These are phyloP conservation scores for Aspergillus tamarii DNA, from an alignment of 2,329 filamentous ascomycete genomes.

Conservation along the genomic window DNA sequence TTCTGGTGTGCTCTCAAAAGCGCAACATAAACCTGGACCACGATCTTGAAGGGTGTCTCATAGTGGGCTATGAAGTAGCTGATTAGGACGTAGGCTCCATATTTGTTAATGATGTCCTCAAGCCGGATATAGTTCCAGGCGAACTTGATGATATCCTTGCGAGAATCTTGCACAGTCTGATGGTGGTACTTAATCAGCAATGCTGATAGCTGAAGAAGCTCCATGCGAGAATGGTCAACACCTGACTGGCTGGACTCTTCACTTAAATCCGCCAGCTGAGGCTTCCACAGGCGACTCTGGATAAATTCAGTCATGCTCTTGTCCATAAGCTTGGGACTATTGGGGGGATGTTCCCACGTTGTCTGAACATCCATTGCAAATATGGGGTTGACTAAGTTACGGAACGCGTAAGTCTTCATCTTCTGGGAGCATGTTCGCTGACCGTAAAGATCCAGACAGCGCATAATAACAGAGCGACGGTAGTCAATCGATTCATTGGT, in stretches of 20 bases:
- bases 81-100: conserved; percentile 94
- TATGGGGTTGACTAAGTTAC: conserved; percentile 92
- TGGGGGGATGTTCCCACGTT: conserved; percentile 65
- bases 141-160: conserved; percentile 99
- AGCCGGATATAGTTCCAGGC: conserved; percentile 97
- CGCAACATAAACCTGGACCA: conserved; percentile 90
- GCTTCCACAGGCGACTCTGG: conserved; percentile 91
- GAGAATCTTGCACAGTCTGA: conserved; percentile 80
- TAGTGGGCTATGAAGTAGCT: conserved; percentile 97
- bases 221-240: conserved; percentile 94
- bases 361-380: conserved; percentile 95
- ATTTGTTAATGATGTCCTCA: conserved; percentile 99
- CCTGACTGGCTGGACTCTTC: conserved; percentile 84
- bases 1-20: conserved; percentile 92
- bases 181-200: conserved; percentile 95
- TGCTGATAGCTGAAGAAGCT: conserved; percentile 90
- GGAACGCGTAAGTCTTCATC: conserved; percentile 89
- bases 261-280: conserved; percentile 76
- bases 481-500: conserved; percentile 82
- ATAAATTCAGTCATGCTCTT: conserved; percentile 85
- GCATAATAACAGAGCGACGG: conserved; percentile 78
- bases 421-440: conserved; percentile 78
- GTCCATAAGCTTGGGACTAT: conserved; percentile 76
- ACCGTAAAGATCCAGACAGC: conserved; percentile 85
- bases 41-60: conserved; percentile 94